Conservation (phyloP, 495 filamentous ascomycete species). For the Letharia columbiana region DNA sequence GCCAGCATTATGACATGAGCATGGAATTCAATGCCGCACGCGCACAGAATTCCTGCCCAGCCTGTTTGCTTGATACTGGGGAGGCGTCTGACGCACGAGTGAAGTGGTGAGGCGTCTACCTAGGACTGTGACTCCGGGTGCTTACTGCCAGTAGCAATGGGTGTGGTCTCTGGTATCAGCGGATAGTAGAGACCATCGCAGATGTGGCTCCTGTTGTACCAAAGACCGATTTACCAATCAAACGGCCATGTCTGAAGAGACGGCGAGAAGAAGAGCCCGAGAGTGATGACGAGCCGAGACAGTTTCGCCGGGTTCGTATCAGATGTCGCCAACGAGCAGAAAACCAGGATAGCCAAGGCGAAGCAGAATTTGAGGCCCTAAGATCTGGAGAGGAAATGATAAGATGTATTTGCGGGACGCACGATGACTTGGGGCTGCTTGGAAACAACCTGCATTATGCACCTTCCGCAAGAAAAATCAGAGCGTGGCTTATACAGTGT, state of each 20-base stretch:
- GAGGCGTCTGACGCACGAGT: neutral
- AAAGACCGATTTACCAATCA: neutral
- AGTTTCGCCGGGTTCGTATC: slow-evolving; percentile 5
- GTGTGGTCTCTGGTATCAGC: slow-evolving; percentile 3
- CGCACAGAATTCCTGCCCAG: neutral
- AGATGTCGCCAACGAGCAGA: neutral
- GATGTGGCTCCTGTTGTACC: neutral
- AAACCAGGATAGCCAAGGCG: neutral
- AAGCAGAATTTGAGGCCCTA: neutral
- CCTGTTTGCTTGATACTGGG: neutral
- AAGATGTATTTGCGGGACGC: neutral
- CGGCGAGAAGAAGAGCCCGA: neutral
- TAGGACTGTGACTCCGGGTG: neutral
- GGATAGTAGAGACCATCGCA: neutral
- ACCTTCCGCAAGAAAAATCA: neutral
- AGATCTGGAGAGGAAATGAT: neutral
- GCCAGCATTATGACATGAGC: neutral
- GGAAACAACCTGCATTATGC: neutral
- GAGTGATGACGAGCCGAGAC: neutral
- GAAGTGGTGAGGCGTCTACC: neutral
- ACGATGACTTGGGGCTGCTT: neutral
- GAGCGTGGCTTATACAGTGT: neutral
- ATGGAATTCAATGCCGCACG: neutral
- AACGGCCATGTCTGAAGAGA: neutral
- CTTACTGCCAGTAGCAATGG: neutral